phyloP scores from a whole-genome alignment of 148 eudicot genomes.

The Talinum fruticosum region DNA sequence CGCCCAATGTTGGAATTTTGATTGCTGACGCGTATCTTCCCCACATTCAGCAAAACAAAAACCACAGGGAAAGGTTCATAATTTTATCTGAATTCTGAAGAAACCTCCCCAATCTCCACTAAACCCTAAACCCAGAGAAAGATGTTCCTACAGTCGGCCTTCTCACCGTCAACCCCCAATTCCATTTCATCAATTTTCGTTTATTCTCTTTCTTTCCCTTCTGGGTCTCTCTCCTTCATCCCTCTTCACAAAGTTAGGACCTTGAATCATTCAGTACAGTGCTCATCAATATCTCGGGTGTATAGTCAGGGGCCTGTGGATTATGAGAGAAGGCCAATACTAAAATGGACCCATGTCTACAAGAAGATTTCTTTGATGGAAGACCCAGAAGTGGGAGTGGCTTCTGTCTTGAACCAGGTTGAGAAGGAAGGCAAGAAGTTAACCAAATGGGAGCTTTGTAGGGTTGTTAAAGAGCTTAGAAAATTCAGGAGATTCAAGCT shows the following conservation, averaged over 20 bases:
- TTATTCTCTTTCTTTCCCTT: conserved; percentile 34
- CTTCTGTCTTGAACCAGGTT: conserved; percentile 47
- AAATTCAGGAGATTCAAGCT: conserved; percentile 49
- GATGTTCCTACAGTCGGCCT: conserved; percentile 59
- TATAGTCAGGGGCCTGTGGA: conserved; percentile 40
- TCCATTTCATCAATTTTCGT: conserved; percentile 25
- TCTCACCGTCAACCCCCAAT: conserved; percentile 29
- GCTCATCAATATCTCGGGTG: conserved; percentile 42
- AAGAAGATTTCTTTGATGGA: conserved; percentile 46
- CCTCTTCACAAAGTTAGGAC: conserved; percentile 15
- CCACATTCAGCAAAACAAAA: too few relatives aligned
- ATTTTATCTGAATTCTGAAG: not conserved
- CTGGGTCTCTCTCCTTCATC: conserved; percentile 39
- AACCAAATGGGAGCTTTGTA: conserved; percentile 79
- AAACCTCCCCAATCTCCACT: conserved; percentile 8
- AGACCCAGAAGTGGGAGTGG: conserved; percentile 44
- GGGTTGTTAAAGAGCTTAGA: conserved; percentile 69
- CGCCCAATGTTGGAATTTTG: too few relatives aligned
- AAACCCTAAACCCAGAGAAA: conserved; percentile 26
- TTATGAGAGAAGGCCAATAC: conserved; percentile 34
- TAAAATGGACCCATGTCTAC: conserved; percentile 52
- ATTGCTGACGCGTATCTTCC: too few relatives aligned
- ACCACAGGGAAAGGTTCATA: too few relatives aligned
- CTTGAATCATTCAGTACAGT: conserved; percentile 19
- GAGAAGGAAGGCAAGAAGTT: conserved; percentile 60